Evolutionary conservation across 1,284 basidiomycete species (phyloP), one percentile per base, ranked within the genome.

Genomic region (Heterobasidion parviporum): DNA sequence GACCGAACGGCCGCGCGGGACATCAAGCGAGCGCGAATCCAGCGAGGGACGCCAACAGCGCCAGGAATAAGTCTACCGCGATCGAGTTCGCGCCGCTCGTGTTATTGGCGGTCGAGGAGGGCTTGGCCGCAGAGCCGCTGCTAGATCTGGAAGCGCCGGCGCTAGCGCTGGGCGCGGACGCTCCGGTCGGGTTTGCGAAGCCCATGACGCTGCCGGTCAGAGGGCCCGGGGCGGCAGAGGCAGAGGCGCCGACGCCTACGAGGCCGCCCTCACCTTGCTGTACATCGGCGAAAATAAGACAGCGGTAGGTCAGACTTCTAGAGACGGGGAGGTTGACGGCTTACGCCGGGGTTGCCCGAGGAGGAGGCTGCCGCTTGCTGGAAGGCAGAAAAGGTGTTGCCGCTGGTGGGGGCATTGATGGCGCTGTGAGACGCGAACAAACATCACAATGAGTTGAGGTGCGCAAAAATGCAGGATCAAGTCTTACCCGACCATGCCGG

Each of bases 341-440:
- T 46, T 66, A 73, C 69, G 20, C 67, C 70, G 16, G 75, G 64
- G 38, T 18, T 56, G 15, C 67, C 69, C n/a, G 53, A 59, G 54
- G 68, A 65, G 7, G 57, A 59, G 54, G 60, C 60, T 1, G 78
- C 78, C n/a, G 65, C 65, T 6, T 60, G 58, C 54, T 66, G 61
- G 73, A 74, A 84, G 10, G 65, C 65, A 0, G 63, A 65, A 59
- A 80, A 79, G 14, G 79, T 80, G 65, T 67, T 68, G 6, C 78
- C 78, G 12, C 68, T 66, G 8, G 68, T 60, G 1, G 78, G 74
- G 2, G 80, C 73, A 64, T 85, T 85, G 69, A 85, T 81, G 26
- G 78, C 73, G 49, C 77, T 77, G 34, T 9, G 33, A 38, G 52
- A 15, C 0, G n/a, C 41, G 20, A 52, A 35, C 46, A 52, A 36